Evolutionary conservation across 1,284 basidiomycete species (phyloP), one percentile per base, ranked within the genome.

Genomic region (Nidula niveotomentosa): DNA sequence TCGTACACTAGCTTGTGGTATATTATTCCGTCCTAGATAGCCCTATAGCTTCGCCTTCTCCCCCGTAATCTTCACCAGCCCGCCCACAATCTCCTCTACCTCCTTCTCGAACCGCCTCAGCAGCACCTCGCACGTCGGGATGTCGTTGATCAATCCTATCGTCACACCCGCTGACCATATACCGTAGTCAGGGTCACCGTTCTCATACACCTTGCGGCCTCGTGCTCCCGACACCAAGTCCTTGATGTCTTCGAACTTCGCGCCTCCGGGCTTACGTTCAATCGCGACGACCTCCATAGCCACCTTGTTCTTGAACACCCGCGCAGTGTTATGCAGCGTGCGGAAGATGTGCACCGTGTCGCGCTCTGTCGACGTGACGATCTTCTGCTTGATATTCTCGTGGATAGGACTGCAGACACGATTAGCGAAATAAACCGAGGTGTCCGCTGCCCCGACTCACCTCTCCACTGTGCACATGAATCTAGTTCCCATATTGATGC

Each of bases 341-440:
- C 94, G 85, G 80, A 98, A 94, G 64, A 97, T 96, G 73, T 97
- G 96, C 6, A 89, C 72, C 0, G 90, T 91, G 65, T 96, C 91
- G 54, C 81, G 79, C 71, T 98, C 95, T 6, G 81, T 85, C 6
- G 93, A 86, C 8, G 82, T 77, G 50, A 98, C 89, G 52, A 98
- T 96, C 69, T 84, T 90, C 52, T 94, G 79, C 73, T 98, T 98
- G 80, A 98, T 92, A 61, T 86, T 91, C 60, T 91, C 81, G 71
- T 97, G 94, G 58, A 96, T 94, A 15, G 92, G 87, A 53, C 91
- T 87, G 43, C 37, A 41, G 10, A 41, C 10, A 41, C 37, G 37
- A 3, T 41, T 4, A 41, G 37, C 5, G 15, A 41, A 15, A 41
- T 41, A 4, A 41, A 41, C 3, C 12, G 15, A 41, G 37, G 37